These are phyloP conservation scores for Verticillium isaacii DNA, from an alignment of 2,329 filamentous ascomycete genomes.

Conservation along the genomic window DNA sequence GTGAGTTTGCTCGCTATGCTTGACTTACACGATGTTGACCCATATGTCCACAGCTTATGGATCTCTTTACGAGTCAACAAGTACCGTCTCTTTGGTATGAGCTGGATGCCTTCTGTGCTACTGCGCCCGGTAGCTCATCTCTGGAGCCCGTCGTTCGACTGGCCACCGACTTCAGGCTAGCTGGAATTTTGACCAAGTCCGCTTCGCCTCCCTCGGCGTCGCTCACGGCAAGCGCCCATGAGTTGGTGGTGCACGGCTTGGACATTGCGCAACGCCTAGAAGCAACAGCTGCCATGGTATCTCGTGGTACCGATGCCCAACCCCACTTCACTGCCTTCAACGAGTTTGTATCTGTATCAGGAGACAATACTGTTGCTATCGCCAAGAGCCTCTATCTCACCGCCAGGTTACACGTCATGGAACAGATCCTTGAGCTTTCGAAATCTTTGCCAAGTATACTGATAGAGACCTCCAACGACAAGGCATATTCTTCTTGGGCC, in stretches of 20 bases:
- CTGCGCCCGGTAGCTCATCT: not conserved
- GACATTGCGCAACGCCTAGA: not conserved
- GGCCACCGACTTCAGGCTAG: conserved; percentile 4
- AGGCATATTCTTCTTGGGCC: not conserved
- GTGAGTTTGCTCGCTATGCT: too few relatives aligned
- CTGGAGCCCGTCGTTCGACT: conserved; percentile 4
- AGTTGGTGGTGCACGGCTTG: not conserved
- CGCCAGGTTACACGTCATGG: not conserved
- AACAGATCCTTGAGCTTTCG: not conserved
- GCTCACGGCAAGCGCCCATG: too few relatives aligned
- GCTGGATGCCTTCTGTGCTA: conserved; percentile 4
- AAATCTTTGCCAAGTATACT: not conserved
- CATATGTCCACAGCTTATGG: conserved; percentile 2
- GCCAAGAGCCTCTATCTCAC: not conserved
- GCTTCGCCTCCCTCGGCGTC: too few relatives aligned
- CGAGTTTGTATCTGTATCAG: conserved; percentile 4
- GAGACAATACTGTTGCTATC: conserved; percentile 13
- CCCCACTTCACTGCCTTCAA: not conserved
- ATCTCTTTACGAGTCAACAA: conserved; percentile 7
- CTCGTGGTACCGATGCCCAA: too few relatives aligned
- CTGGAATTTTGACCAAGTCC: not conserved
- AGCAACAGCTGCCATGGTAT: not conserved
- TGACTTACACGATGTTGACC: not conserved
- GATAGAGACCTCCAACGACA: not conserved
- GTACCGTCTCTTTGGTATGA: conserved; percentile 2